A percentile compares a stretch with the other conserved stretches of the same genome.
phyloP scores from a whole-genome alignment of 1,284 basidiomycete species.

The Trametes sp. region DNA sequence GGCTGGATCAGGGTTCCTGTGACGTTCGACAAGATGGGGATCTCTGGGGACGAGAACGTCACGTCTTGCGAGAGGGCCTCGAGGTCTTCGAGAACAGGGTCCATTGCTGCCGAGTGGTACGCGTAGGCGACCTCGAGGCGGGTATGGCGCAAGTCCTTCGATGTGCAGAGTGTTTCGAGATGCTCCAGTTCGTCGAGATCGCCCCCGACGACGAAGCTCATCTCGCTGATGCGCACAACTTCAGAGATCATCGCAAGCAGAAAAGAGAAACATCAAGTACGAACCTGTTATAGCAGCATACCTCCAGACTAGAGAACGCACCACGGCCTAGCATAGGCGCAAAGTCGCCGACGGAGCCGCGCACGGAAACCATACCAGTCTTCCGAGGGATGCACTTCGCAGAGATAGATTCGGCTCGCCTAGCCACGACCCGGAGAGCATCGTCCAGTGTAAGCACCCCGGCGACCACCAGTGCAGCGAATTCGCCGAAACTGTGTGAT shows the following conservation, averaged over 20 bases:
- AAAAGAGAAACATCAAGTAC: background rate
- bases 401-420: slow-evolving; percentile 61
- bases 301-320: slow-evolving; percentile 6
- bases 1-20: slow-evolving; percentile 58
- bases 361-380: slow-evolving; percentile 69
- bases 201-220: slow-evolving; percentile 66
- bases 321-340: slow-evolving; percentile 43
- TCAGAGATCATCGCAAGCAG: background rate
- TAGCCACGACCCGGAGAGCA: slow-evolving; percentile 65
- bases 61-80: slow-evolving; percentile 47
- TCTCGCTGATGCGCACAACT: slow-evolving; percentile 42
- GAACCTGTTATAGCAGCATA: slow-evolving; percentile 59
- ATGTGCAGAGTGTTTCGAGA: slow-evolving; percentile 53
- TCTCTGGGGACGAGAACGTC: slow-evolving; percentile 51
- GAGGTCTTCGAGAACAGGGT: slow-evolving; percentile 58
- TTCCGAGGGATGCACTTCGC: slow-evolving; percentile 50
- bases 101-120: slow-evolving; percentile 71
- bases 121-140: slow-evolving; percentile 64
- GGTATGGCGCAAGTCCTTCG: slow-evolving; percentile 47
- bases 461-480: slow-evolving; percentile 67
- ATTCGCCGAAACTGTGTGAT: slow-evolving; percentile 69
- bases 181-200: slow-evolving; percentile 49
- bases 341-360: slow-evolving; percentile 46
- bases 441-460: slow-evolving; percentile 61
- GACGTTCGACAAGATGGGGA: slow-evolving; percentile 69